Base-by-base conservation (phyloP, 2,329 filamentous ascomycete genomes). In the Orbilia quercus region DNA sequence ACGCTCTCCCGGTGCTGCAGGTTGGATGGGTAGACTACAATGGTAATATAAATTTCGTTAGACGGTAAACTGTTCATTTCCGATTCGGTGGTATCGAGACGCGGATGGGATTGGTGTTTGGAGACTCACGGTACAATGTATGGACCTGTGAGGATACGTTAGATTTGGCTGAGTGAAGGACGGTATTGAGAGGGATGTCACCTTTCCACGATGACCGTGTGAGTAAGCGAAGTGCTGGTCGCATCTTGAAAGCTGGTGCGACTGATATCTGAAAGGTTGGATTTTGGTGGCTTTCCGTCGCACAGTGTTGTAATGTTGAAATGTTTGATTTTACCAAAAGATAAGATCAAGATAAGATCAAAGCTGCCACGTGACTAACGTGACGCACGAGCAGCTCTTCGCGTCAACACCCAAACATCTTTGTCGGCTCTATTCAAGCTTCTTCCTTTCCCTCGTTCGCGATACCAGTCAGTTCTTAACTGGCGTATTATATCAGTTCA, bases 181-280 rank as follows among this genome's bases (percentile, higher is more conserved):
- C 22, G 5, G 47, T 9, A 23, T 40, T 38, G 23, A 44, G 31
- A 16, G 18, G 11, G 11, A 0, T 70, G 82, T 76, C 82, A 92
- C 91, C 91, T 85, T 96, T 96, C 91, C 91, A 96, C 79, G 93
- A 89, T 54, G 91, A 95, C 77, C 91, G 89, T 82, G 88, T 88
- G 38, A 90, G 80, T 16, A 91, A 85, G 78, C 83, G 84, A 79
- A 87, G 84, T 77, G 90, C 91, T 75, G 88, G 85, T 80, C 88
- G 85, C 90, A 92, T 92, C 59, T 64, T 72, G 58, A 64, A 47
- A 22, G 14, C 36, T 51, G 77, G 79, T 82, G 75, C 23, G 47
- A 42, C n/a, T n/a, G 63, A 9, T 18, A 3, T 38, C 36, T 48
- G 12, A 22, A 48, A 7, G 12, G 38, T 5, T 6, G 12, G 7